A percentile compares a stretch with the other conserved stretches of the same genome.
phyloP scores from a whole-genome alignment of 192 early-diverging fungal species.

The Linnemannia zychae region DNA sequence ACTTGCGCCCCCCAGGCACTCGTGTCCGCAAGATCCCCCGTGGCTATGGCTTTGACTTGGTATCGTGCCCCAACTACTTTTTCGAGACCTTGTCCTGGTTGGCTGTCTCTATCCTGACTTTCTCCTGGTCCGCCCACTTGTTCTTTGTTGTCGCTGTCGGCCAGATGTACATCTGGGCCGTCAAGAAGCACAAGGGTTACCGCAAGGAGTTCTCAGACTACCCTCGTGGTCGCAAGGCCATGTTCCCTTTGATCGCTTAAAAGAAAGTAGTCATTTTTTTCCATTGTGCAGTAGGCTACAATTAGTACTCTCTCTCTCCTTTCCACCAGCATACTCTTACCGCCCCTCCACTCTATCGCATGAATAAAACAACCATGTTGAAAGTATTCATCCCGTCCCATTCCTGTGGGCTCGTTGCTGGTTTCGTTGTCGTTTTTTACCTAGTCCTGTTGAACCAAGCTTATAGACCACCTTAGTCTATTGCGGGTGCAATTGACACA shows the following conservation, averaged over 20 bases:
- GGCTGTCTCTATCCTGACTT: conserved; percentile 76
- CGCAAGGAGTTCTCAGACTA: conserved; percentile 90
- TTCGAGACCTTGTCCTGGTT: conserved; percentile 90
- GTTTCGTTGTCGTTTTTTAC: no score
- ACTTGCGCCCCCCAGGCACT: conserved; percentile 92
- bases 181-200: conserved; percentile 95
- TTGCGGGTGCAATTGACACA: neutral
- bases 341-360: neutral
- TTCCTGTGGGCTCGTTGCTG: no score
- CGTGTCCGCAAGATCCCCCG: conserved; percentile 87
- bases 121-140: conserved; percentile 66
- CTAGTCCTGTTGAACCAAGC: no score
- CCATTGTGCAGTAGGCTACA: neutral
- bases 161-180: conserved; percentile 94
- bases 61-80: conserved; percentile 94
- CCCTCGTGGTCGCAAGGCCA: conserved; percentile 83
- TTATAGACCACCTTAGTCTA: no score
- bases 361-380: neutral
- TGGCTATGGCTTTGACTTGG: conserved; percentile 94
- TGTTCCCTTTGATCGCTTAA: conserved; percentile 77
- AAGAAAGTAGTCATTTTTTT: neutral
- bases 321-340: neutral
- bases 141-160: conserved; percentile 76
- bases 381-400: neutral
- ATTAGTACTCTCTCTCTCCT: neutral